Evolutionary conservation across 2,329 filamentous ascomycete genomes (phyloP).

Genomic region (Microcyclosporella mali): DNA sequence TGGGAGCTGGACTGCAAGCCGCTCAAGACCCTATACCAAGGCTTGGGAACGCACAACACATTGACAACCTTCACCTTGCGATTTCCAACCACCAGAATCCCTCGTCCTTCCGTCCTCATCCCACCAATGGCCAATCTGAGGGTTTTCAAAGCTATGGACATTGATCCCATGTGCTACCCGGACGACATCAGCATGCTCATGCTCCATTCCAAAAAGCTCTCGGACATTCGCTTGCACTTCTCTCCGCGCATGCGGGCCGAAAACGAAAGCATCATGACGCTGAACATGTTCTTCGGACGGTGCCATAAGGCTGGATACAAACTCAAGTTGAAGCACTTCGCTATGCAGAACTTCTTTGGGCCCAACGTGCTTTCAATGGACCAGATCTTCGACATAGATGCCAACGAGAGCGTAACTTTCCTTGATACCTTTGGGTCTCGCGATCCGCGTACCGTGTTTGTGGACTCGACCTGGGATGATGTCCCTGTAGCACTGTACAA

Average conservation of each 20-base stretch:
- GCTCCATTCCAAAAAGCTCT: slow-evolving; percentile 47
- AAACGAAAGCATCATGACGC: slow-evolving; percentile 51
- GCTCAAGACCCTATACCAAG: slow-evolving; percentile 52
- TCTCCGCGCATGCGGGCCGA: slow-evolving; percentile 55
- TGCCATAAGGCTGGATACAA: slow-evolving; percentile 43
- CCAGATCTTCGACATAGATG: slow-evolving; percentile 36
- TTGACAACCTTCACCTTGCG: slow-evolving; percentile 51
- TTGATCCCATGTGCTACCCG: slow-evolving; percentile 59
- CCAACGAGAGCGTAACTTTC: slow-evolving; percentile 46
- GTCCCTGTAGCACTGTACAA: slow-evolving; percentile 13
- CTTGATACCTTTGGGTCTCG: slow-evolving; percentile 48
- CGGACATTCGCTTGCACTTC: slow-evolving; percentile 54
- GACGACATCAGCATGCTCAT: slow-evolving; percentile 56
- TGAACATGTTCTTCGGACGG: slow-evolving; percentile 52
- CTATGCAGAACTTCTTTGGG: slow-evolving; percentile 54
- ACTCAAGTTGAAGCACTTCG: slow-evolving; percentile 46
- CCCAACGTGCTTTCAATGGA: slow-evolving; percentile 45
- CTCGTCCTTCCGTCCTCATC: slow-evolving; percentile 51
- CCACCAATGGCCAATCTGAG: slow-evolving; percentile 52
- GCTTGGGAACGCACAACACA: slow-evolving; percentile 45
- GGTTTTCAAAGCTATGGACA: slow-evolving; percentile 50
- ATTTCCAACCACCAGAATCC: slow-evolving; percentile 51
- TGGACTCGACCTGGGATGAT: slow-evolving; percentile 50
- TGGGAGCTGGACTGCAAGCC: slow-evolving; percentile 59
- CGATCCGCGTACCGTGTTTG: slow-evolving; percentile 43